These are phyloP conservation scores for Boletellus sp. DNA, from an alignment of 768 basidiomycete species.

Conservation along the genomic window DNA sequence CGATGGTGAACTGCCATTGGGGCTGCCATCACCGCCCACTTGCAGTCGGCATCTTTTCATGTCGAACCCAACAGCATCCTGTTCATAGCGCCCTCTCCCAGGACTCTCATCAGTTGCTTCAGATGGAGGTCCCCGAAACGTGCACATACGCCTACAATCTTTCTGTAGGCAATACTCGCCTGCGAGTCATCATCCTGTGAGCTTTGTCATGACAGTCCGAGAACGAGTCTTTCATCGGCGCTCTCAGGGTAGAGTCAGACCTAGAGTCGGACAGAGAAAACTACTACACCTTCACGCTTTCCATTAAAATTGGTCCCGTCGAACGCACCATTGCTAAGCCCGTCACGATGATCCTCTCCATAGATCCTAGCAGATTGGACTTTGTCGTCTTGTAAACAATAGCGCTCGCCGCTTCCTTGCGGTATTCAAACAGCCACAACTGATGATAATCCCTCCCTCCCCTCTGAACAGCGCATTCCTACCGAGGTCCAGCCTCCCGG, in stretches of 20 bases:
- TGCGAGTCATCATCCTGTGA: conserved; percentile 53
- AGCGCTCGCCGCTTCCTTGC: neutral
- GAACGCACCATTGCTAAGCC: conserved; percentile 53
- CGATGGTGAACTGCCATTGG: conserved; percentile 9
- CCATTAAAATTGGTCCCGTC: conserved; percentile 51
- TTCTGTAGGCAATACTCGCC: conserved; percentile 38
- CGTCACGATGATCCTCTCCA: conserved; percentile 39
- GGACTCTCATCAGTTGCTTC: conserved; percentile 20
- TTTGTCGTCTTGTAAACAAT: conserved; percentile 59
- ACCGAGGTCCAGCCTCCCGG: conserved; percentile 52
- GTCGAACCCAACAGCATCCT: neutral
- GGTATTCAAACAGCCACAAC: neutral
- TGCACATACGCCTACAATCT: conserved; percentile 48
- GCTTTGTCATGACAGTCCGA: conserved; percentile 14
- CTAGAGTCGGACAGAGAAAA: conserved; percentile 20
- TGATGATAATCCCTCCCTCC: neutral
- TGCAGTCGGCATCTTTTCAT: conserved; percentile 11
- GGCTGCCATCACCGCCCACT: neutral
- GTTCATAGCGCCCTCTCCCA: conserved; percentile 12
- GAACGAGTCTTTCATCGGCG: conserved; percentile 4
- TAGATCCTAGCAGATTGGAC: conserved; percentile 53
- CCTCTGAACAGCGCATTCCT: conserved; percentile 46
- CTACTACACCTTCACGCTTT: conserved; percentile 50
- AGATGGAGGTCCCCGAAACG: conserved; percentile 21
- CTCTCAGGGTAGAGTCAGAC: conserved; percentile 27